Percentiles rank a stretch among this genome's conserved stretches.
Evolutionary conservation across 1,139 yeast genomes (phyloP).

Genomic region (Suhomyces yuchorum): DNA sequence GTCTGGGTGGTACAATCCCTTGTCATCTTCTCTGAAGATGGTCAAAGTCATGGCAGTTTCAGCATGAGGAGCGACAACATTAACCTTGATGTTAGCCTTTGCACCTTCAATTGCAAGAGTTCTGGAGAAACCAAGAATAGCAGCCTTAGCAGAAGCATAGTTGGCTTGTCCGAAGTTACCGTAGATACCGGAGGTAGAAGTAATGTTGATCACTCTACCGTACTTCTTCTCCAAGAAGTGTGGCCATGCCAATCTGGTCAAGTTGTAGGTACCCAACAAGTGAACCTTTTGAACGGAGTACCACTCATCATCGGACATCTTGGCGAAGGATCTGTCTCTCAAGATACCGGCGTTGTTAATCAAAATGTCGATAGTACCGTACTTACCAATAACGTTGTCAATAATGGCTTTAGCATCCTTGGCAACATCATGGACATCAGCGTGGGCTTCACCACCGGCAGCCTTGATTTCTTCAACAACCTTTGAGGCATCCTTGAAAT

Average conservation of each 20-base stretch:
- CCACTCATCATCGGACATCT: slow-evolving; percentile 89
- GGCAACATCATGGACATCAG: slow-evolving; percentile 80
- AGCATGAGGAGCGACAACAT: slow-evolving; percentile 94
- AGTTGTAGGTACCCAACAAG: slow-evolving; percentile 75
- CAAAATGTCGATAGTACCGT: slow-evolving; percentile 83
- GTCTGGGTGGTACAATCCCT: slow-evolving; percentile 80
- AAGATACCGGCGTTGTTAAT: slow-evolving; percentile 94
- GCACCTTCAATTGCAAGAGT: slow-evolving; percentile 92
- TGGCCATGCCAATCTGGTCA: slow-evolving; percentile 94
- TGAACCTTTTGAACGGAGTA: slow-evolving; percentile 79
- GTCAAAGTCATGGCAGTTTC: slow-evolving; percentile 97
- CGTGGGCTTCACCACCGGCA: slow-evolving; percentile 83
- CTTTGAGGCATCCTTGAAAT: slow-evolving; percentile 71
- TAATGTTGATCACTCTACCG: slow-evolving; percentile 84
- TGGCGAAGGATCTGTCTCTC: slow-evolving; percentile 84
- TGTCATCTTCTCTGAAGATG: slow-evolving; percentile 74
- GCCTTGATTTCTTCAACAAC: slow-evolving; percentile 78
- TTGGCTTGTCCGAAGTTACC: slow-evolving; percentile 98
- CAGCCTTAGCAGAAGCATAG: slow-evolving; percentile 92
- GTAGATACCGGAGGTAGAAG: slow-evolving; percentile 95
- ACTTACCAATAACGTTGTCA: slow-evolving; percentile 72
- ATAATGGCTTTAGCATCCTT: slow-evolving; percentile 75
- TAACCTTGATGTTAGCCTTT: slow-evolving; percentile 71
- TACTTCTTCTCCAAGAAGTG: slow-evolving; percentile 72
- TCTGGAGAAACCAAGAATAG: slow-evolving; percentile 79